Conservation (phyloP, 148 eudicot species). For the Camellia granthamiana region DNA sequence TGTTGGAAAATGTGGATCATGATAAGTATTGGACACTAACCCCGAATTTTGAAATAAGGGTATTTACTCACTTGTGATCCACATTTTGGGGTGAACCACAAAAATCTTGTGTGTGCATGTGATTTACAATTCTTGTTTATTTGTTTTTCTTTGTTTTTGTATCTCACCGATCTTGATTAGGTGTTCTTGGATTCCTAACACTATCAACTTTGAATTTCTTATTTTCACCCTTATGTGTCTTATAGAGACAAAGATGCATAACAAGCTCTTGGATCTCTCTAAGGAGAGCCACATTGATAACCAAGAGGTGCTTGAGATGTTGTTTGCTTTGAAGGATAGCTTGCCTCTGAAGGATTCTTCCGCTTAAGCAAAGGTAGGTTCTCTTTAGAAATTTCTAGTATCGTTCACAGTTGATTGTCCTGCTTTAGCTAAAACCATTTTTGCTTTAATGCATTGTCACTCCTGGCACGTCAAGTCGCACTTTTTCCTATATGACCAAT, state of each 20-base stretch:
- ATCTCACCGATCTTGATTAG: too few species aligned
- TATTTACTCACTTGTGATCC: too few species aligned
- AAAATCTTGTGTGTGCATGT: too few species aligned
- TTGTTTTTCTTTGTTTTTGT: too few species aligned
- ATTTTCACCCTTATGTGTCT: neutral
- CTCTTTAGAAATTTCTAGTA: neutral
- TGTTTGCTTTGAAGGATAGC: conserved; percentile 44
- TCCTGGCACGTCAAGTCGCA: too few species aligned
- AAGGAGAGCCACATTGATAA: conserved; percentile 45
- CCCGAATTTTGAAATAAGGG: too few species aligned
- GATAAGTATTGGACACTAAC: too few species aligned
- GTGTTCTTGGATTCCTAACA: too few species aligned
- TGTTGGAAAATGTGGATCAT: too few species aligned
- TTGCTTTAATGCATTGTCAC: neutral
- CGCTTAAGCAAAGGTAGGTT: conserved; percentile 39
- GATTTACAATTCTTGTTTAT: too few species aligned
- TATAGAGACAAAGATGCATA: conserved; percentile 47
- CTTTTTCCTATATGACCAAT: too few species aligned
- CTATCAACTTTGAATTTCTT: neutral
- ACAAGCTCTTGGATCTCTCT: conserved; percentile 38
- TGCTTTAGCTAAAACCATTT: neutral
- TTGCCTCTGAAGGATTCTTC: conserved; percentile 47
- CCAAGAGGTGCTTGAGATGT: conserved; percentile 45
- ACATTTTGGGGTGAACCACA: too few species aligned
- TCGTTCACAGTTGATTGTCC: neutral